A percentile compares a stretch with the other conserved stretches of the same genome.
phyloP scores from a whole-genome alignment of 2,329 filamentous ascomycete species.

The Ophiostoma ips region DNA sequence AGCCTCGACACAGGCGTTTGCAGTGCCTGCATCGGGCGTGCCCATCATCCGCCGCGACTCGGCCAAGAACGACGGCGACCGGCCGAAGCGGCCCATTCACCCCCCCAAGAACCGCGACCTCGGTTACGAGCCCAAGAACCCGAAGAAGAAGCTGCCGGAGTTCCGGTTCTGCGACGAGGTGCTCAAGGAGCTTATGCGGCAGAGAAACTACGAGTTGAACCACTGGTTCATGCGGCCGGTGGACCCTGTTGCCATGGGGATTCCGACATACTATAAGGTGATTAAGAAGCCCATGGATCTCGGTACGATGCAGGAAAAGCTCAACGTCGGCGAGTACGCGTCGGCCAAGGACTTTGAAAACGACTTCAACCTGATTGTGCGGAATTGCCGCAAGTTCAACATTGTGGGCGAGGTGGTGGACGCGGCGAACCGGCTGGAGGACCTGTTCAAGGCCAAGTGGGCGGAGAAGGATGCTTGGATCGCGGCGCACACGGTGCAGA shows the following conservation, averaged over 20 bases:
- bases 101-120: constrained; percentile 82
- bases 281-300: constrained; percentile 98
- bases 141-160: constrained; percentile 81
- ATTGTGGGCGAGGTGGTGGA: constrained; percentile 16
- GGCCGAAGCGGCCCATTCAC: constrained; percentile 88
- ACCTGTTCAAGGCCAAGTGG: constrained; percentile 64
- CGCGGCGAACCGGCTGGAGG: constrained; percentile 58
- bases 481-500: constrained; percentile 39
- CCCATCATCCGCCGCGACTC: constrained; percentile 80
- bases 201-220: constrained; percentile 54
- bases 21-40: constrained; percentile 61
- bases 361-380: constrained; percentile 70
- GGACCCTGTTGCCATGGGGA: constrained; percentile 85
- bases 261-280: constrained; percentile 81
- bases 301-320: constrained; percentile 62
- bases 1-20: constrained; percentile 36
- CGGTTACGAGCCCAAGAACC: constrained; percentile 69
- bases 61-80: constrained; percentile 56
- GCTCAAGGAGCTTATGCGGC: constrained; percentile 61
- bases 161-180: constrained; percentile 81
- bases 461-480: constrained; percentile 70
- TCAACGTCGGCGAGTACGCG: constrained; percentile 65
- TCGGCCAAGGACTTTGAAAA: constrained; percentile 74
- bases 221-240: constrained; percentile 71
- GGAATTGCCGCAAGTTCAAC: constrained; percentile 90